phyloP scores from a whole-genome alignment of 2,329 filamentous ascomycete species.

The Myriosclerotinia scirpicola region DNA sequence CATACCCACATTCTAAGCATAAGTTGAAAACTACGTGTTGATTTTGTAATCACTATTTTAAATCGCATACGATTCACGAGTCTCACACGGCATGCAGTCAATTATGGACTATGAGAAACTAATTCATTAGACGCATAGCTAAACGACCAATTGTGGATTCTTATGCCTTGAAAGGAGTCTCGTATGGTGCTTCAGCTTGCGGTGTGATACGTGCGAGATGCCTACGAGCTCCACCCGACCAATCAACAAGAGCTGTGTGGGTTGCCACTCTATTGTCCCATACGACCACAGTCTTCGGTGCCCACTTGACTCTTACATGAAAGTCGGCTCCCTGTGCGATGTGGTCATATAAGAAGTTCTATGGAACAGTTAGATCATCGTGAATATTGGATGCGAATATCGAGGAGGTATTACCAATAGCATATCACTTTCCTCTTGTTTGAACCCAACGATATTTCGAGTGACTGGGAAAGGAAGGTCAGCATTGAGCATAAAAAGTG shows the following conservation, averaged over 20 bases:
- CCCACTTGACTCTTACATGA: constrained; percentile 75
- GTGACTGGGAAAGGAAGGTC: constrained; percentile 57
- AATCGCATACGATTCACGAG: neutral
- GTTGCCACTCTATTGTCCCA: constrained; percentile 84
- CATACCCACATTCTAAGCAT: constrained; percentile 36
- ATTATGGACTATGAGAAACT: neutral
- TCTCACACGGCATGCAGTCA: neutral
- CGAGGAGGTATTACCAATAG: constrained; percentile 49
- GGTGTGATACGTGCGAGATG: constrained; percentile 82
- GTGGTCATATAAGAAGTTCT: constrained; percentile 77
- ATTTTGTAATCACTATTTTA: neutral
- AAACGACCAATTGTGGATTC: neutral
- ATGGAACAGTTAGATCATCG: constrained; percentile 53
- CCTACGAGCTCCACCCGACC: constrained; percentile 74
- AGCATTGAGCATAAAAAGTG: constrained; percentile 5
- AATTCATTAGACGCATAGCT: neutral
- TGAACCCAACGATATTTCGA: constrained; percentile 75
- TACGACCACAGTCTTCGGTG: constrained; percentile 74
- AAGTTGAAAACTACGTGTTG: neutral
- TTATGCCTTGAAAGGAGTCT: constrained; percentile 58
- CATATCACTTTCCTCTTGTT: constrained; percentile 81
- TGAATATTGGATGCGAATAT: neutral
- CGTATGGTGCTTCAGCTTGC: constrained; percentile 74
- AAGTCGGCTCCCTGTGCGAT: constrained; percentile 71
- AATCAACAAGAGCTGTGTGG: constrained; percentile 79